Evolutionary conservation across 1,284 basidiomycete species (phyloP), one percentile per base, ranked within the genome.

Genomic region (Pascua sp.): DNA sequence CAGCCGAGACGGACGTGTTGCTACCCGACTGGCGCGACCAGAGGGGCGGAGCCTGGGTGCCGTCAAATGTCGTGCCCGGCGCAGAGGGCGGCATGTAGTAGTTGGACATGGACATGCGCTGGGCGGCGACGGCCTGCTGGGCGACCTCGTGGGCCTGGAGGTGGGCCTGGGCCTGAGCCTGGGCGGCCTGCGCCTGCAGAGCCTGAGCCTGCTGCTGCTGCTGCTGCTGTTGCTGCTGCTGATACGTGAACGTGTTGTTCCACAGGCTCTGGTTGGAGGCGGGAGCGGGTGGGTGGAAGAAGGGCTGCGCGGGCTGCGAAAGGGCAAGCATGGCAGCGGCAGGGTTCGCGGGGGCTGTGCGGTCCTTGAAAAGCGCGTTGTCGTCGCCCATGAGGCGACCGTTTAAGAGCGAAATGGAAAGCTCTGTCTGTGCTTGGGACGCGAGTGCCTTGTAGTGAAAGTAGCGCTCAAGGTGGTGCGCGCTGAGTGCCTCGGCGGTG

Each of bases 391-490:
- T 47, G 53, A 47, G 32, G 60, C 37, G 40, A 38, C 48, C 56
- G 49, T 63, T 63, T 41, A 70, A 49, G 32, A 55, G 59, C 50
- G 50, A 62, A 49, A 48, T 53, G 50, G 54, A 61, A 40, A 50
- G 67, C 56, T 70, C 68, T 17, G 66, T 66, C 63, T 70, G 67
- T 15, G 68, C 71, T 53, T 71, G 65, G 13, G 66, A 66, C 37
- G 72, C 72, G 40, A 73, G 71, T 8, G 67, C 65, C 57, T 69
- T 71, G 69, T 76, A 76, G 60, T 74, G 67, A 9, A 73, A 61
- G 61, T 69, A 74, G 49, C 73, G 65, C 56, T 72, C 68, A 39
- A 72, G 63, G 60, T 76, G 72, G 55, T 74, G 71, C 39, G 65
- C 65, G 53, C 67, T 67, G 16, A 74, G 62, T 5, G 72, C 69